Percentiles rank a stretch among this genome's conserved stretches.
These are phyloP conservation scores for Chytriomyces sp. DNA, from an alignment of 192 early-diverging fungal species.

Conservation along the genomic window DNA sequence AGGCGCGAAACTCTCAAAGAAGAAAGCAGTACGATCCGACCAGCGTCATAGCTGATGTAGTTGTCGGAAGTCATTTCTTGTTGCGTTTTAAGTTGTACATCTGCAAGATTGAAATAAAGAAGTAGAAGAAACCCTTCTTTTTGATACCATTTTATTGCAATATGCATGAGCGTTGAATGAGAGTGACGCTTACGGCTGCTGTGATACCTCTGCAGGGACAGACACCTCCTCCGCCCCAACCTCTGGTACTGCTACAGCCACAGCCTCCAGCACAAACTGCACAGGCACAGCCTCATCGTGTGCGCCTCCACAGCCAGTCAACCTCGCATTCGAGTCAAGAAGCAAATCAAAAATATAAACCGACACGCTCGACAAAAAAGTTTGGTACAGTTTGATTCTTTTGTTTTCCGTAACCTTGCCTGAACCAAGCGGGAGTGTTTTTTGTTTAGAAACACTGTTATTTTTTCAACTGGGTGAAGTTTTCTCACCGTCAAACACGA, in stretches of 20 bases:
- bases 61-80: too few species aligned
- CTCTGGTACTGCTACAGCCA: background rate
- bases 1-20: too few species aligned
- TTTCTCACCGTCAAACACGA: slow-evolving; percentile 33
- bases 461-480: background rate
- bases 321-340: background rate
- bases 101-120: too few species aligned
- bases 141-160: too few species aligned
- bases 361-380: slow-evolving; percentile 28
- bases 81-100: too few species aligned
- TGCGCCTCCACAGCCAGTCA: slow-evolving; percentile 24
- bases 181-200: background rate
- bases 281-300: slow-evolving; percentile 5
- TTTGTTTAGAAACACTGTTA: background rate
- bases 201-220: background rate
- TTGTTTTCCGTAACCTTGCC: background rate
- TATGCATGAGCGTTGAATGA: background rate
- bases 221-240: background rate
- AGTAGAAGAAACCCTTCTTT: too few species aligned
- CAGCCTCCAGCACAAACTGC: slow-evolving; percentile 14
- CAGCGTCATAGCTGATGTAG: too few species aligned
- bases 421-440: background rate
- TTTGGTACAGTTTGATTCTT: slow-evolving; percentile 32
- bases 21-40: too few species aligned
- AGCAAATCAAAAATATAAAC: slow-evolving; percentile 28